Conservation (phyloP, 805 yeast species). For the Spencermartinsiella europaea region DNA sequence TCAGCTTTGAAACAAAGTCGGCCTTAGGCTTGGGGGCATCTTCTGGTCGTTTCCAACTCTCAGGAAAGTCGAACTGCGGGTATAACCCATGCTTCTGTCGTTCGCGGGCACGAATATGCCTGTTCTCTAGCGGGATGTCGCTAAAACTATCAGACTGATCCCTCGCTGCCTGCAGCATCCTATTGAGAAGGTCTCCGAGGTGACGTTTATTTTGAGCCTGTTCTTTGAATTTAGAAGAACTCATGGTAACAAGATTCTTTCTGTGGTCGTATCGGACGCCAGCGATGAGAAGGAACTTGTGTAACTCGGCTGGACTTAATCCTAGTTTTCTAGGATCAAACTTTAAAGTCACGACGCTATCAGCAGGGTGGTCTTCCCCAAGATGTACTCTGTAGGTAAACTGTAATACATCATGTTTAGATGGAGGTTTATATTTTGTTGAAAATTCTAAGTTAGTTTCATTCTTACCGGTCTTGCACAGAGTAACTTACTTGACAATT, state of each 20-base stretch:
- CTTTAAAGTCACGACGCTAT: slow-evolving; percentile 59
- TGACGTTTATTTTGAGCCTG: slow-evolving; percentile 83
- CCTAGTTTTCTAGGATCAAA: slow-evolving; percentile 42
- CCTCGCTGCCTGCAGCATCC: slow-evolving; percentile 59
- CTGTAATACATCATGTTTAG: slow-evolving; percentile 34
- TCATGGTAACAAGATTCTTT: slow-evolving; percentile 56
- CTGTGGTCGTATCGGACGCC: slow-evolving; percentile 69
- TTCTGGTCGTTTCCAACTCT: slow-evolving; percentile 70
- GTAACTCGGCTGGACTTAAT: slow-evolving; percentile 48
- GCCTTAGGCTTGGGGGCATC: slow-evolving; percentile 53
- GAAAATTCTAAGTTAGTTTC: slow-evolving; percentile 34
- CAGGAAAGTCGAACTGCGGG: slow-evolving; percentile 55
- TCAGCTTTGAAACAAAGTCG: slow-evolving; percentile 16
- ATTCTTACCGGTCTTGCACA: background rate
- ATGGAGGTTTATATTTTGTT: slow-evolving; percentile 54
- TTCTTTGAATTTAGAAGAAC: slow-evolving; percentile 61
- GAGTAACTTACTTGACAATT: slow-evolving; percentile 50
- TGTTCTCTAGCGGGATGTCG: slow-evolving; percentile 76
- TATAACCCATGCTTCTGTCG: slow-evolving; percentile 39
- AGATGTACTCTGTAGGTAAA: slow-evolving; percentile 69
- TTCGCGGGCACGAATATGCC: slow-evolving; percentile 52
- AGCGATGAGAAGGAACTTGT: slow-evolving; percentile 73
- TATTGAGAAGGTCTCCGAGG: slow-evolving; percentile 58
- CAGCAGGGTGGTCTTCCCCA: slow-evolving; percentile 68
- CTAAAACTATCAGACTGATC: slow-evolving; percentile 56